These are phyloP conservation scores for Tetrapisispora pingtungensis DNA, from an alignment of 805 yeast species.

Conservation along the genomic window DNA sequence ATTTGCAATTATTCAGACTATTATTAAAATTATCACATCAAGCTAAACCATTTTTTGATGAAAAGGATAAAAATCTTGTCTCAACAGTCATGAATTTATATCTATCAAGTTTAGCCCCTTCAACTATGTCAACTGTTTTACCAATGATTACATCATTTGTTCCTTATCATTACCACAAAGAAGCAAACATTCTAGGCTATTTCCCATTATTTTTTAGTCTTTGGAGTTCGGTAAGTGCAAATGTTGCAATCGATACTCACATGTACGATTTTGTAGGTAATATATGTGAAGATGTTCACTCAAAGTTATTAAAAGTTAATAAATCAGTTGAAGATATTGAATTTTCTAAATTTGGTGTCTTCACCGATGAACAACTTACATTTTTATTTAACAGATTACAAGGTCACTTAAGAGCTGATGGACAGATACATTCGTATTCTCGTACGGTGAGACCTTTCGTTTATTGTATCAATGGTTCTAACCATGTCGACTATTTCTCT, in stretches of 20 bases:
- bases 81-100: constrained; percentile 41
- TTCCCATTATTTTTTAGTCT: constrained; percentile 58
- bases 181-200: constrained; percentile 40
- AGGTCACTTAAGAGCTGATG: constrained; percentile 29
- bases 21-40: constrained; percentile 42
- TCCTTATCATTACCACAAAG: constrained; percentile 34
- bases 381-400: constrained; percentile 47
- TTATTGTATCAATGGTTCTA: constrained; percentile 47
- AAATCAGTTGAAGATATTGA: constrained; percentile 10
- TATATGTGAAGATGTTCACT: constrained; percentile 40
- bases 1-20: constrained; percentile 38
- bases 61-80: constrained; percentile 30
- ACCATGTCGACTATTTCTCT: constrained; percentile 37
- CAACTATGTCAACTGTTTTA: constrained; percentile 41
- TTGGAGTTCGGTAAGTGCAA: constrained; percentile 48
- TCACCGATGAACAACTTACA: constrained; percentile 49
- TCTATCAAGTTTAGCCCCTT: constrained; percentile 40
- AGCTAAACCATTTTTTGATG: constrained; percentile 43
- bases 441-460: constrained; percentile 37
- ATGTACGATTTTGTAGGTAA: constrained; percentile 54
- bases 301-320: constrained; percentile 15
- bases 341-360: constrained; percentile 50
- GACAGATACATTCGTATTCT: constrained; percentile 32
- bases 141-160: constrained; percentile 42
- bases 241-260: constrained; percentile 47